Evolutionary conservation across 2,329 filamentous ascomycete genomes (phyloP).

Genomic region (Tolypocladium pustulatum): DNA sequence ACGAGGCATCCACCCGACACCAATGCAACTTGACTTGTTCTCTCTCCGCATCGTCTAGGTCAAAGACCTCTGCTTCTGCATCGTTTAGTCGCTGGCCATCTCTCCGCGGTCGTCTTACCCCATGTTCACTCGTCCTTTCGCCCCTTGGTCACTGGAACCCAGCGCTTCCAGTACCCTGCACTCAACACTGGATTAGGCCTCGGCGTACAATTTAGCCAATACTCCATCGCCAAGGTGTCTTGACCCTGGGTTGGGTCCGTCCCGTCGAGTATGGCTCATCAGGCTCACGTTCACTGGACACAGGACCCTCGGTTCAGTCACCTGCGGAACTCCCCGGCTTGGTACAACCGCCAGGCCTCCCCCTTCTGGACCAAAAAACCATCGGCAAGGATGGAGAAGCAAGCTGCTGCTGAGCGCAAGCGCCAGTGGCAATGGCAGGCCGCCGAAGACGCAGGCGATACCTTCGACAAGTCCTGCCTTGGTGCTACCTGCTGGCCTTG

Average conservation of each 20-base stretch:
- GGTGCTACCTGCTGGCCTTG: slow-evolving; percentile 13
- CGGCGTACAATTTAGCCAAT: not conserved
- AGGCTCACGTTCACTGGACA: slow-evolving; percentile 10
- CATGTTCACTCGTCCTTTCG: not conserved
- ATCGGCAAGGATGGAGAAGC: slow-evolving; percentile 11
- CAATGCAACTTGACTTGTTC: not conserved
- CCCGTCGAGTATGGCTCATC: slow-evolving; percentile 13
- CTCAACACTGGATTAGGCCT: not conserved
- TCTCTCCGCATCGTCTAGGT: not conserved
- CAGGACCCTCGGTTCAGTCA: slow-evolving; percentile 5
- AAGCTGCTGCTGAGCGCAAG: slow-evolving; percentile 1
- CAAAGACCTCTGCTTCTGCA: slow-evolving; percentile 2
- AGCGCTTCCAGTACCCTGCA: not conserved
- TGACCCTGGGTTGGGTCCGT: not conserved
- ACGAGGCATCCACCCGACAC: not conserved
- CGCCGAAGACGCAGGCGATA: not conserved
- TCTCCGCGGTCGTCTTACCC: not conserved
- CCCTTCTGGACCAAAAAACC: slow-evolving; percentile 6
- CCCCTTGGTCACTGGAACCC: not conserved
- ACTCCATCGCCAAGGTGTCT: not conserved
- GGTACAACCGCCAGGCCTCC: slow-evolving; percentile 5
- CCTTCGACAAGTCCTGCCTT: slow-evolving; percentile 2
- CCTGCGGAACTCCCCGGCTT: slow-evolving; percentile 6
- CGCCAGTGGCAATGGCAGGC: slow-evolving; percentile 9
- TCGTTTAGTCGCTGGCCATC: not conserved